phyloP scores from a whole-genome alignment of 306 rosid species.

The Malus orientalis region DNA sequence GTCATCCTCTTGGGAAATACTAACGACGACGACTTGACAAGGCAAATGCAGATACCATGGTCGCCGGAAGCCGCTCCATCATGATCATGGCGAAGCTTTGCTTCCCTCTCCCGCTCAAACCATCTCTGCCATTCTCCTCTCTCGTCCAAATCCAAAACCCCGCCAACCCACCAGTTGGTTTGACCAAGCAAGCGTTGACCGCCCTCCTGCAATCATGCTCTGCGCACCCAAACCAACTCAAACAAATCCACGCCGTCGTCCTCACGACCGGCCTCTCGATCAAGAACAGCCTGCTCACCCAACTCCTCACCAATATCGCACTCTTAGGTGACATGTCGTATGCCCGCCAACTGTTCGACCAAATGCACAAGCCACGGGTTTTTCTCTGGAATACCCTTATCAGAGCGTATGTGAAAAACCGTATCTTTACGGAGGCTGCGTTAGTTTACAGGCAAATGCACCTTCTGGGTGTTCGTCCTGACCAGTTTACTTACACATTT shows the following conservation, averaged over 20 bases:
- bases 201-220: constrained; percentile 19
- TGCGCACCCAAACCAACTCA: constrained; percentile 18
- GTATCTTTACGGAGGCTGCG: constrained; percentile 14
- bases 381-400: constrained; percentile 33
- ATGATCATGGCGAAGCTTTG: not conserved
- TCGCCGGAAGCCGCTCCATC: not conserved
- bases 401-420: constrained; percentile 18
- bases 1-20: not conserved
- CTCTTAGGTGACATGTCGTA: constrained; percentile 15
- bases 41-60: not conserved
- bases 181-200: constrained; percentile 10
- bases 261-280: constrained; percentile 24
- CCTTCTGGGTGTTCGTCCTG: constrained; percentile 22
- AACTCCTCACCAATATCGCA: constrained; percentile 9
- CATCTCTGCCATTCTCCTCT: constrained; percentile 6
- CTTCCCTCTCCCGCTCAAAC: not conserved
- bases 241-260: constrained; percentile 27
- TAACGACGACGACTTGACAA: not conserved
- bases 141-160: not conserved
- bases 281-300: constrained; percentile 35
- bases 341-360: constrained; percentile 28
- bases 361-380: constrained; percentile 28
- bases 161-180: not conserved
- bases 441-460: constrained; percentile 26
- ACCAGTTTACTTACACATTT: constrained; percentile 25